A percentile compares a stretch with the other conserved stretches of the same genome.
Evolutionary conservation across 306 rosid genomes (phyloP).

Genomic region (Vachellia collinsii): DNA sequence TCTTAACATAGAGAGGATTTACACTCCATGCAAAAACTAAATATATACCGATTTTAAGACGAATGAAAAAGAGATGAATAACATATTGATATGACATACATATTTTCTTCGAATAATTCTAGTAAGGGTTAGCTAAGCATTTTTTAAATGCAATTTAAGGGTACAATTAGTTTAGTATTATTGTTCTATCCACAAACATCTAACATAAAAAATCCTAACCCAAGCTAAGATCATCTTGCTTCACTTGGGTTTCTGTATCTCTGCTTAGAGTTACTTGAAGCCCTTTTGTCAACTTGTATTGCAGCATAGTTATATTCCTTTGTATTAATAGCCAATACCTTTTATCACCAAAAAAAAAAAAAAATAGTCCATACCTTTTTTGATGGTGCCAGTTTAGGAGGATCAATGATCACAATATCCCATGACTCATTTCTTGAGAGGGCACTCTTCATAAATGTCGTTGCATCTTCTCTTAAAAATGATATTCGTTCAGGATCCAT

Average conservation of each 20-base stretch:
- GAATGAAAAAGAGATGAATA: background rate
- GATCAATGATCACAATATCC: conserved; percentile 88
- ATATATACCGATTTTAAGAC: background rate
- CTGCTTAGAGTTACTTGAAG: conserved; percentile 4
- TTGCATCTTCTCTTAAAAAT: conserved; percentile 75
- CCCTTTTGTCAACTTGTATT: conserved; percentile 9
- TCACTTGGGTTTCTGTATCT: conserved; percentile 4
- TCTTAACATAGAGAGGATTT: background rate
- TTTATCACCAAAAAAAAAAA: conserved; percentile 31
- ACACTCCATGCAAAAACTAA: background rate
- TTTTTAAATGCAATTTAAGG: background rate
- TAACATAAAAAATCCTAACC: background rate
- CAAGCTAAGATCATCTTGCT: background rate
- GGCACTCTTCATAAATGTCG: conserved; percentile 81
- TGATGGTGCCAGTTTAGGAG: conserved; percentile 92
- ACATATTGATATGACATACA: background rate
- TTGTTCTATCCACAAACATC: background rate
- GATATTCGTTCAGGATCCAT: conserved; percentile 76
- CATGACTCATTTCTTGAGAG: conserved; percentile 72
- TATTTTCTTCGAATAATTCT: background rate
- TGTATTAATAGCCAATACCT: conserved; percentile 46
- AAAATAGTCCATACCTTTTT: conserved; percentile 59
- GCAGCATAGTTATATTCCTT: background rate
- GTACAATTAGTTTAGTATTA: background rate
- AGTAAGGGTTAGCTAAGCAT: background rate